Percentiles rank a stretch among this genome's conserved stretches.
These are phyloP conservation scores for Xanthoconium separans DNA, from an alignment of 1,284 basidiomycete species.

Conservation along the genomic window DNA sequence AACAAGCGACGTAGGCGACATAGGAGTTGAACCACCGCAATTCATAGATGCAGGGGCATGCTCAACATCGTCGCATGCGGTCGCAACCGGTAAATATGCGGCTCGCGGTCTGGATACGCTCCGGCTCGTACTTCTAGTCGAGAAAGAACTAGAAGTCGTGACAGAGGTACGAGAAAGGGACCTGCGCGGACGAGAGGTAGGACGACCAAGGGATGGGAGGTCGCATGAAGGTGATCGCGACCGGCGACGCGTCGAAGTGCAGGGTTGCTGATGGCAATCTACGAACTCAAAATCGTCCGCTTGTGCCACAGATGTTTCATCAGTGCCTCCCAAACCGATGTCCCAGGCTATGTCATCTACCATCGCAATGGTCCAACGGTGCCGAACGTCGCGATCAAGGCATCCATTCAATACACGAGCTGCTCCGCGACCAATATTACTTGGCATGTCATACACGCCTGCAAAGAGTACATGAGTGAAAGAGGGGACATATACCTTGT, in stretches of 20 bases:
- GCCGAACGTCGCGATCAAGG: conserved; percentile 55
- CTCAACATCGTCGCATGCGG: conserved; percentile 15
- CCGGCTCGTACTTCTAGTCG: conserved; percentile 34
- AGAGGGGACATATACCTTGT: background rate
- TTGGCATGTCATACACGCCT: conserved; percentile 62
- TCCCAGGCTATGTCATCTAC: conserved; percentile 80
- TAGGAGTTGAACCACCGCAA: conserved; percentile 30
- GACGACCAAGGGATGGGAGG: conserved; percentile 1
- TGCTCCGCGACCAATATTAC: conserved; percentile 65
- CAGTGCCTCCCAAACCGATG: conserved; percentile 66
- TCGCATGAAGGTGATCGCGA: conserved; percentile 21
- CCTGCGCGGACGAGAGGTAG: conserved; percentile 29
- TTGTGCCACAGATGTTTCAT: conserved; percentile 25
- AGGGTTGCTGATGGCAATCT: conserved; percentile 16
- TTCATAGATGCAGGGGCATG: conserved; percentile 22
- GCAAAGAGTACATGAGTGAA: conserved; percentile 10
- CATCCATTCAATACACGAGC: conserved; percentile 75
- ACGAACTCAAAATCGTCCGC: conserved; percentile 31
- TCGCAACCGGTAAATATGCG: conserved; percentile 20
- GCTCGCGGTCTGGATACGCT: conserved; percentile 27
- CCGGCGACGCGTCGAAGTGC: conserved; percentile 10
- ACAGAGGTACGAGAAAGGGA: conserved; percentile 45
- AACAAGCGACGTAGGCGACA: conserved; percentile 28
- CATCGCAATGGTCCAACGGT: conserved; percentile 73
- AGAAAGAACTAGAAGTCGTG: conserved; percentile 34